Conservation (phyloP, 148 eudicot genomes). For the Arctostaphylos glauca region DNA sequence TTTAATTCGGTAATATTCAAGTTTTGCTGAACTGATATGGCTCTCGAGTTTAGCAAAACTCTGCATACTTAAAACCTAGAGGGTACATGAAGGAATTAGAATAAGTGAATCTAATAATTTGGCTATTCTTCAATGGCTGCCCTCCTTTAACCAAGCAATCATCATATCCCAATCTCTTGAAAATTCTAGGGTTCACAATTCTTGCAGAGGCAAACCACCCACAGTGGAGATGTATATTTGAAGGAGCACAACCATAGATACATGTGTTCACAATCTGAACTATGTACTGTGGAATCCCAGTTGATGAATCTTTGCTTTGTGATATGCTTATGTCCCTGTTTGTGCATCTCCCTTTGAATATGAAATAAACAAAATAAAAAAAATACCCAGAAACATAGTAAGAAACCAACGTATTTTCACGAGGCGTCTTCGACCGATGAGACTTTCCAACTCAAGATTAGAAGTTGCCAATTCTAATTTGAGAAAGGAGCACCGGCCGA, state of each 20-base stretch:
- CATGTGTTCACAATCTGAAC: constrained; percentile 42
- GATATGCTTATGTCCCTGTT: constrained; percentile 22
- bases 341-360: constrained; percentile 18
- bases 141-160: constrained; percentile 47
- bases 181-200: constrained; percentile 35
- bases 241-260: constrained; percentile 35
- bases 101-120: constrained; percentile 37
- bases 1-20: too few relatives aligned
- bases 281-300: constrained; percentile 23
- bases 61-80: constrained; percentile 37
- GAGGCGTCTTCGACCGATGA: too few relatives aligned
- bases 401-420: too few relatives aligned
- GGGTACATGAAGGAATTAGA: constrained; percentile 48
- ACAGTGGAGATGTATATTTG: constrained; percentile 41
- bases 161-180: constrained; percentile 38
- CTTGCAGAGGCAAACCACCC: constrained; percentile 53
- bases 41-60: constrained; percentile 20
- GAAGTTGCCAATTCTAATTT: too few relatives aligned
- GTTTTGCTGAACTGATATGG: too few relatives aligned
- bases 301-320: constrained; percentile 13
- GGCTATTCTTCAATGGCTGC: constrained; percentile 28
- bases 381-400: background rate
- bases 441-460: too few relatives aligned
- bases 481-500: too few relatives aligned
- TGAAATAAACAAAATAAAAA: background rate